These are phyloP conservation scores for Kwoniella sp. DNA, from an alignment of 768 basidiomycete species.

Conservation along the genomic window DNA sequence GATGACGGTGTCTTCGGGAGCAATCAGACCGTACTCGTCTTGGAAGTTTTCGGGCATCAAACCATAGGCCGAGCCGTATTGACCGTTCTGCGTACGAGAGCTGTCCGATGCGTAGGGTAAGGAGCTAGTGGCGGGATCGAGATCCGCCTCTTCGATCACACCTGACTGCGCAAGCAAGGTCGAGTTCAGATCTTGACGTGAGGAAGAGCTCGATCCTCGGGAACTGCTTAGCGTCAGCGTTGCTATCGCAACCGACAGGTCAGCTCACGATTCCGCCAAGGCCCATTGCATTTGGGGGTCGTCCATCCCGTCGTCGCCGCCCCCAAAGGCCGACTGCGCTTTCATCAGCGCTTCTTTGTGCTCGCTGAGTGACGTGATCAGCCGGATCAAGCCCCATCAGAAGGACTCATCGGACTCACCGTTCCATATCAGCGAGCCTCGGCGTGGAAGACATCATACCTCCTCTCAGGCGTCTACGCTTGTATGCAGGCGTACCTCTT, in stretches of 20 bases:
- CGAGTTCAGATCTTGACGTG: conserved; percentile 7
- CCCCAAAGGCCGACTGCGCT: conserved; percentile 32
- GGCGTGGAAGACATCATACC: conserved; percentile 23
- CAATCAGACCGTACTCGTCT: conserved; percentile 69
- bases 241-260: no score
- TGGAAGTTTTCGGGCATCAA: conserved; percentile 60
- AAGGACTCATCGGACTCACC: no score
- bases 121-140: conserved; percentile 17
- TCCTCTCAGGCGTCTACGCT: conserved; percentile 33
- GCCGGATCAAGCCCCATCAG: neutral
- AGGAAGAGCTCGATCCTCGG: conserved; percentile 1
- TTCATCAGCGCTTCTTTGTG: conserved; percentile 33
- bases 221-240: conserved; percentile 4
- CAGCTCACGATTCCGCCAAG: conserved; percentile 23
- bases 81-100: neutral
- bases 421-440: conserved; percentile 17
- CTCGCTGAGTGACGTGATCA: conserved; percentile 4
- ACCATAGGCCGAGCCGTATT: conserved; percentile 11
- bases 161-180: conserved; percentile 26
- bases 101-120: neutral
- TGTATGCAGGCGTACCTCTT: conserved; percentile 31
- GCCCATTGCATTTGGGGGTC: conserved; percentile 32
- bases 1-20: conserved; percentile 73
- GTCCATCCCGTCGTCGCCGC: conserved; percentile 17
- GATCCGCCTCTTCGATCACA: conserved; percentile 42